Conservation (phyloP, 305 asterid genomes). For the Fraxinus sp. region DNA sequence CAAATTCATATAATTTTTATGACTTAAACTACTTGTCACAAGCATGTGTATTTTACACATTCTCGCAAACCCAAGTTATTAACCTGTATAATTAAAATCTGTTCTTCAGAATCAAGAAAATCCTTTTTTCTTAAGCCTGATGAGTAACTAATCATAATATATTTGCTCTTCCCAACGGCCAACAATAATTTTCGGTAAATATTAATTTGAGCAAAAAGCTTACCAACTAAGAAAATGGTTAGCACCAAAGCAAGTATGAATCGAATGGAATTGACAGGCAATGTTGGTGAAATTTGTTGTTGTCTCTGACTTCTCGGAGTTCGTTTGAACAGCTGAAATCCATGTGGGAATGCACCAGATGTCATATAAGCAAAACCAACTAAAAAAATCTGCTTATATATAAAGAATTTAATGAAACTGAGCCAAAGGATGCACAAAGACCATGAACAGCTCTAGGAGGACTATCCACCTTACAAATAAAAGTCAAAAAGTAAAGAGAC, state of each 20-base stretch:
- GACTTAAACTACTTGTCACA: not conserved
- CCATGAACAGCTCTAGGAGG: not conserved
- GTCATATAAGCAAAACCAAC: constrained; percentile 14
- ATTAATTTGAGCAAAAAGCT: constrained; percentile 22
- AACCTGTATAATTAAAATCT: not conserved
- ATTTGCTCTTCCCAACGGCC: not conserved
- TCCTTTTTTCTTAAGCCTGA: not conserved
- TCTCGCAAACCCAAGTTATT: not conserved
- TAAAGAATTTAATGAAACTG: not conserved
- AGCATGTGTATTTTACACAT: not conserved
- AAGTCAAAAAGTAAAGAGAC: not conserved
- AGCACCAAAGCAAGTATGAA: constrained; percentile 51
- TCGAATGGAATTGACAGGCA: constrained; percentile 47
- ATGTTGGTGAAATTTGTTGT: constrained; percentile 30
- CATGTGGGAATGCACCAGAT: constrained; percentile 19
- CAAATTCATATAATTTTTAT: not conserved
- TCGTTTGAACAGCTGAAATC: constrained; percentile 54
- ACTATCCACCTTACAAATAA: not conserved
- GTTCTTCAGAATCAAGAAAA: not conserved
- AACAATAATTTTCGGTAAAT: not conserved
- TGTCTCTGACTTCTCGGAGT: constrained; percentile 49
- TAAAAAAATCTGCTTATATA: not conserved
- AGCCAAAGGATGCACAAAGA: not conserved
- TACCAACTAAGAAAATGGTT: constrained; percentile 65
- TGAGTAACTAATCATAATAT: not conserved